Conservation (phyloP, 2,329 filamentous ascomycete species). For the Alternaria sp. region DNA sequence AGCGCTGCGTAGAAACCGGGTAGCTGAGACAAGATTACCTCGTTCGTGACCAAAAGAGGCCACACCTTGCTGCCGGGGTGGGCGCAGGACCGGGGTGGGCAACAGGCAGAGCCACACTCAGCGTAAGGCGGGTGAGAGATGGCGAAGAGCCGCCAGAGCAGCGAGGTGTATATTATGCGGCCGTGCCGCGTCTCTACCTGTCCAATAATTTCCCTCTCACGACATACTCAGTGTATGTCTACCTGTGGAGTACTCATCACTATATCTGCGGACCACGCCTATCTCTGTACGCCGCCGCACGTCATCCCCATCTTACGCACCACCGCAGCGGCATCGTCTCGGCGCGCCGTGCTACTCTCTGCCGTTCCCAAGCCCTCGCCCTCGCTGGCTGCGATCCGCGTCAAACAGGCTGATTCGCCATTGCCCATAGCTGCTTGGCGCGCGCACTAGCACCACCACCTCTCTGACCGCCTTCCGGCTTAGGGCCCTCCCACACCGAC, state of each 20-base stretch:
- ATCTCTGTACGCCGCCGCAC: conserved; percentile 14
- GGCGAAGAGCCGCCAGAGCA: conserved; percentile 14
- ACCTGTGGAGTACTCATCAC: background rate
- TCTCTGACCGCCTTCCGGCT: conserved; percentile 39
- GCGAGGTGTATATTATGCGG: conserved; percentile 23
- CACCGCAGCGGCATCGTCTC: conserved; percentile 20
- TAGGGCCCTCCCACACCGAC: conserved; percentile 22
- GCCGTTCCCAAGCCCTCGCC: conserved; percentile 19
- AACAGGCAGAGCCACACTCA: conserved; percentile 16
- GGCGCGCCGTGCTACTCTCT: conserved; percentile 19
- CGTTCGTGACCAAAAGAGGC: conserved; percentile 39
- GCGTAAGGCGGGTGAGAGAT: conserved; percentile 16
- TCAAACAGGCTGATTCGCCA: conserved; percentile 34
- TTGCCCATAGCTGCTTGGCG: conserved; percentile 31
- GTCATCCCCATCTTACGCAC: conserved; percentile 26
- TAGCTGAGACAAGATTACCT: conserved; percentile 25
- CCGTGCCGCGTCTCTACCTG: conserved; percentile 15
- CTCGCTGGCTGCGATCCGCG: conserved; percentile 20
- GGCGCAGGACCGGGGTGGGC: conserved; percentile 25
- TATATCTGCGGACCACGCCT: conserved; percentile 12
- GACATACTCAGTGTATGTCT: background rate
- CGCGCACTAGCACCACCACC: conserved; percentile 25
- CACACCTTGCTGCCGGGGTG: conserved; percentile 31
- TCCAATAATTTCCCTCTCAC: conserved; percentile 8
- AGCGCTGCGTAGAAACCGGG: conserved; percentile 7